Percentiles rank a stretch among this genome's conserved stretches.
phyloP scores from a whole-genome alignment of 805 yeast species.

The Pichia phayaonensis region DNA sequence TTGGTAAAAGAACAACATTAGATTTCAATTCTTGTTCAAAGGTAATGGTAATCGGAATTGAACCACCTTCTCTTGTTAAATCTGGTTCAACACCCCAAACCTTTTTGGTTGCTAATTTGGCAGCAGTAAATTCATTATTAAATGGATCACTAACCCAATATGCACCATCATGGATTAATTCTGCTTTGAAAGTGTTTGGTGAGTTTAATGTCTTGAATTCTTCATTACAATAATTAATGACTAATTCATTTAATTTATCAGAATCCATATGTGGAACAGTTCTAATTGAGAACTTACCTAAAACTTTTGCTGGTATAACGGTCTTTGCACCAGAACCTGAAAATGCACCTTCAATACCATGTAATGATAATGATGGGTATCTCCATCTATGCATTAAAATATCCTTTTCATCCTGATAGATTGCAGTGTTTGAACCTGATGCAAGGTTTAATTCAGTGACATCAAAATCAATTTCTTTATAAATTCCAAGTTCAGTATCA shows the following conservation, averaged over 20 bases:
- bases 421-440: conserved; percentile 77
- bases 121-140: conserved; percentile 90
- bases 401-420: conserved; percentile 69
- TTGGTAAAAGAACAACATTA: conserved; percentile 82
- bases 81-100: conserved; percentile 97
- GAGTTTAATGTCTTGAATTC: conserved; percentile 64
- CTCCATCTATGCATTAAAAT: conserved; percentile 99
- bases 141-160: conserved; percentile 96
- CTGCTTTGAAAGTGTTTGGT: conserved; percentile 65
- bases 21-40: conserved; percentile 85
- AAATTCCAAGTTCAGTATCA: conserved; percentile 65
- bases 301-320: conserved; percentile 90
- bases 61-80: conserved; percentile 97
- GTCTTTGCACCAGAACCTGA: conserved; percentile 95
- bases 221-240: conserved; percentile 58
- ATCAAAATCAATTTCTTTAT: conserved; percentile 80
- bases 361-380: conserved; percentile 90
- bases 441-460: conserved; percentile 82
- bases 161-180: conserved; percentile 87
- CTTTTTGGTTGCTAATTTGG: conserved; percentile 84
- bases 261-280: conserved; percentile 94
- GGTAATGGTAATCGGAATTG: conserved; percentile 92
- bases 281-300: conserved; percentile 93
- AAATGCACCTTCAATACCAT: conserved; percentile 98
- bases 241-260: conserved; percentile 68